Conservation (phyloP, 768 basidiomycete genomes). For the Psilocybe cubensis region DNA sequence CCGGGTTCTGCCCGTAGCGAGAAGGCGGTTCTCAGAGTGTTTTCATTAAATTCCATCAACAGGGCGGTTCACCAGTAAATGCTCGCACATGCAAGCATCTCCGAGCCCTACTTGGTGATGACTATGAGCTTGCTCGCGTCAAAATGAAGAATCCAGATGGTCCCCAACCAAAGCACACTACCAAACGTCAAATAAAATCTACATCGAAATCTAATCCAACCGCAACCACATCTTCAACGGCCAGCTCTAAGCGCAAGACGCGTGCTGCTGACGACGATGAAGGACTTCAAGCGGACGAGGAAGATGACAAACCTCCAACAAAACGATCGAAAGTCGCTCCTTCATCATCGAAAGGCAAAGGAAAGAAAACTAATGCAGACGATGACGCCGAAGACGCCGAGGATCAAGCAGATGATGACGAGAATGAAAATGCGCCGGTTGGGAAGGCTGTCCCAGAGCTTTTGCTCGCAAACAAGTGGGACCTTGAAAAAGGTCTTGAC, state of each 20-base stretch:
- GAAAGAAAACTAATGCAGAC: conserved; percentile 23
- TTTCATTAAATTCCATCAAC: neutral
- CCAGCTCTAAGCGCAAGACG: conserved; percentile 25
- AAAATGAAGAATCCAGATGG: conserved; percentile 45
- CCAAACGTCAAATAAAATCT: conserved; percentile 22
- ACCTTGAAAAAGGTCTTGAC: conserved; percentile 54
- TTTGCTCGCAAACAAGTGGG: conserved; percentile 61
- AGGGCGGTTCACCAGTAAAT: conserved; percentile 43
- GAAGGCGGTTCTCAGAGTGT: neutral
- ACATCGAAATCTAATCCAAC: conserved; percentile 17
- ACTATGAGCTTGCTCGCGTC: conserved; percentile 49
- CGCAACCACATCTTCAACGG: conserved; percentile 14
- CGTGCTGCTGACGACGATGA: conserved; percentile 34
- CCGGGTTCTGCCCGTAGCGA: neutral
- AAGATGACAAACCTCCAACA: conserved; percentile 25
- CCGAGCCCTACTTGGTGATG: conserved; percentile 44
- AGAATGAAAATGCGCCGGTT: conserved; percentile 26
- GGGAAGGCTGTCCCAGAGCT: conserved; percentile 46
- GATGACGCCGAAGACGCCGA: conserved; percentile 23
- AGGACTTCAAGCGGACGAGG: conserved; percentile 35
- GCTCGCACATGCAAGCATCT: conserved; percentile 55
- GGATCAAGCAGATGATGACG: conserved; percentile 29
- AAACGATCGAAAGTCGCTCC: conserved; percentile 21
- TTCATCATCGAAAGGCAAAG: conserved; percentile 23
- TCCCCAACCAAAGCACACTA: conserved; percentile 24